Conservation (phyloP, 2,329 filamentous ascomycete genomes). For the Byssoonygena ceratinophila region DNA sequence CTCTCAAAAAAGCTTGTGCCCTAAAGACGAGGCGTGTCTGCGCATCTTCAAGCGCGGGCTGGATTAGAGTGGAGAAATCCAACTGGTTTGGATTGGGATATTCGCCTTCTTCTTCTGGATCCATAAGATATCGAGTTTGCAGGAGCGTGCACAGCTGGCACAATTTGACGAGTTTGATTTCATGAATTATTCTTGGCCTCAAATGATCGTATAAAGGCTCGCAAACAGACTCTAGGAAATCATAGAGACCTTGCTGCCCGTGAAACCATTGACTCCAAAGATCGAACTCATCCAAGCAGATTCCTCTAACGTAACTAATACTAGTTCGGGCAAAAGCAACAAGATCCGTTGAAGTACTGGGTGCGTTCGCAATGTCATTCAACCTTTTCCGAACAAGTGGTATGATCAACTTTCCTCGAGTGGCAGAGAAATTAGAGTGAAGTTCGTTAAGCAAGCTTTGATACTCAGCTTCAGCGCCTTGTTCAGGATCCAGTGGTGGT, state of each 20-base stretch:
- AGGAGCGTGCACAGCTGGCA: conserved; percentile 57
- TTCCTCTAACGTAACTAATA: conserved; percentile 54
- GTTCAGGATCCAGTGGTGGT: conserved; percentile 48
- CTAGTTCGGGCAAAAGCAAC: conserved; percentile 54
- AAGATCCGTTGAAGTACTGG: conserved; percentile 53
- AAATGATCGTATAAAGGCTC: conserved; percentile 59
- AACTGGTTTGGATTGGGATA: conserved; percentile 43
- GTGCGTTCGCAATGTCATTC: conserved; percentile 45
- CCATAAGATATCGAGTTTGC: conserved; percentile 55
- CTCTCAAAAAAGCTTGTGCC: conserved; percentile 51
- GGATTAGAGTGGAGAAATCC: conserved; percentile 52
- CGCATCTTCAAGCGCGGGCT: conserved; percentile 56
- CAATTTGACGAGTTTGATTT: conserved; percentile 54
- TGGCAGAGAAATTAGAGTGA: conserved; percentile 53
- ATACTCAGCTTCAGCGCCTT: conserved; percentile 52
- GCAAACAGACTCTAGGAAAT: conserved; percentile 56
- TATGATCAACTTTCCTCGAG: conserved; percentile 48
- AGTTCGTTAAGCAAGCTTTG: conserved; percentile 56
- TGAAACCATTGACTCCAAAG: conserved; percentile 59
- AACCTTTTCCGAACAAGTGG: conserved; percentile 54
- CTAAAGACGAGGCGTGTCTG: conserved; percentile 58
- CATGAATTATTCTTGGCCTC: conserved; percentile 54
- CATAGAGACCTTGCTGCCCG: conserved; percentile 51
- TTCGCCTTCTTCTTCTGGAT: conserved; percentile 46
- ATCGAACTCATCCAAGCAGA: conserved; percentile 58